A percentile compares a stretch with the other conserved stretches of the same genome.
These are phyloP conservation scores for Pseudozyma flocculosa DNA, from an alignment of 1,284 basidiomycete genomes.

Conservation along the genomic window DNA sequence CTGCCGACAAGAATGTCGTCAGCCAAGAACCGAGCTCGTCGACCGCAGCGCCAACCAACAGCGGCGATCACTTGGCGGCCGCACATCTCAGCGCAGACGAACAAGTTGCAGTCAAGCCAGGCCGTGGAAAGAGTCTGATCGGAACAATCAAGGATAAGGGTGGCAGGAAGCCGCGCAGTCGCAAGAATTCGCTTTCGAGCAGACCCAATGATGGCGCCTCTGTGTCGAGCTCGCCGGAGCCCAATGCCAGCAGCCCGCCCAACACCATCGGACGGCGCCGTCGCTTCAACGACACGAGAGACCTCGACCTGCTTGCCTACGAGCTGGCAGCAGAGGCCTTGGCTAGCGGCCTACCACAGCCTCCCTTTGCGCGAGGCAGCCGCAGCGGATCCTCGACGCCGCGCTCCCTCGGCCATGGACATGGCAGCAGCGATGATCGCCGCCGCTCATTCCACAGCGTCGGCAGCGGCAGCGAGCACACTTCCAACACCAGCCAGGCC, in stretches of 20 bases:
- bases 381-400: constrained; percentile 33
- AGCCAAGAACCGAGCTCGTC: no score
- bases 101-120: no score
- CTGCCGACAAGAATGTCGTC: no score
- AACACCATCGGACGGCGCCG: constrained; percentile 24
- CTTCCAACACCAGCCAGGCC: neutral
- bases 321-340: constrained; percentile 47
- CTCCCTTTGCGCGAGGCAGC: constrained; percentile 25
- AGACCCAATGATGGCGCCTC: neutral
- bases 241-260: constrained; percentile 3
- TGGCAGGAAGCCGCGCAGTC: neutral
- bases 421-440: constrained; percentile 19
- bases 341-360: constrained; percentile 24
- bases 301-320: constrained; percentile 40
- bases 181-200: neutral
- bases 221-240: neutral
- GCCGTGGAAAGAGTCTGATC: neutral
- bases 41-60: no score
- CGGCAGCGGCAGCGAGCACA: neutral
- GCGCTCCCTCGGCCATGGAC: neutral
- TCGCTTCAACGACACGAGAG: constrained; percentile 39
- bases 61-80: no score
- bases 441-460: constrained; percentile 34
- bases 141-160: neutral
- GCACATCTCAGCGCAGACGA: no score